Evolutionary conservation across 148 eudicot genomes (phyloP).

Genomic region (Amaranthus cruentus): DNA sequence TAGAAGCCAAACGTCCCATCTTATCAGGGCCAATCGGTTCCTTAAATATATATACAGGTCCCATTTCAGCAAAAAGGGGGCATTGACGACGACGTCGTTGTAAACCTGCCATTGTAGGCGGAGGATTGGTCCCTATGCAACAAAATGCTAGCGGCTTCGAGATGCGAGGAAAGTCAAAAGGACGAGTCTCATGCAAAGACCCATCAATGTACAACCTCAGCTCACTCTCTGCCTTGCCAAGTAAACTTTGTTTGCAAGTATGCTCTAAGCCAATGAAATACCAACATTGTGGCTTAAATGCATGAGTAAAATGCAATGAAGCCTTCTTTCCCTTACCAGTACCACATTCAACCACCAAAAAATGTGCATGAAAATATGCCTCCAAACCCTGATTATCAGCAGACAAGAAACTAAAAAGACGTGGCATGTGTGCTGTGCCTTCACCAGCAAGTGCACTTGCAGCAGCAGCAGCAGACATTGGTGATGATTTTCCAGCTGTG

Average conservation of each 20-base stretch:
- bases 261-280: slow-evolving; percentile 96
- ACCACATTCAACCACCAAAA: slow-evolving; percentile 94
- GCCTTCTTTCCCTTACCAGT: slow-evolving; percentile 91
- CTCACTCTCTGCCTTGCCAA: slow-evolving; percentile 95
- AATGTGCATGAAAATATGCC: slow-evolving; percentile 98
- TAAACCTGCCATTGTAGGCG: slow-evolving; percentile 97
- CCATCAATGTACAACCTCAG: slow-evolving; percentile 91
- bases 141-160: slow-evolving; percentile 98
- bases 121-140: slow-evolving; percentile 95
- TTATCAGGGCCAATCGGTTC: slow-evolving; percentile 88
- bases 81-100: slow-evolving; percentile 98
- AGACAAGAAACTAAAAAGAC: slow-evolving; percentile 91
- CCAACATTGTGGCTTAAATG: slow-evolving; percentile 98
- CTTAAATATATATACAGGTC: slow-evolving; percentile 91
- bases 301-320: slow-evolving; percentile 95
- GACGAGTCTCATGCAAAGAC: slow-evolving; percentile 81
- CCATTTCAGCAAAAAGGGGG: slow-evolving; percentile 99
- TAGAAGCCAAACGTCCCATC: slow-evolving; percentile 86
- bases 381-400: slow-evolving; percentile 97
- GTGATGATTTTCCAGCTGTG: slow-evolving; percentile 89
- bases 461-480: slow-evolving; percentile 98
- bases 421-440: slow-evolving; percentile 98
- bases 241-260: slow-evolving; percentile 77
- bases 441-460: slow-evolving; percentile 99
- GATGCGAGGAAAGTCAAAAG: slow-evolving; percentile 85